phyloP scores from a whole-genome alignment of 495 filamentous ascomycete species.

The Lasiosphaeris hirsuta region DNA sequence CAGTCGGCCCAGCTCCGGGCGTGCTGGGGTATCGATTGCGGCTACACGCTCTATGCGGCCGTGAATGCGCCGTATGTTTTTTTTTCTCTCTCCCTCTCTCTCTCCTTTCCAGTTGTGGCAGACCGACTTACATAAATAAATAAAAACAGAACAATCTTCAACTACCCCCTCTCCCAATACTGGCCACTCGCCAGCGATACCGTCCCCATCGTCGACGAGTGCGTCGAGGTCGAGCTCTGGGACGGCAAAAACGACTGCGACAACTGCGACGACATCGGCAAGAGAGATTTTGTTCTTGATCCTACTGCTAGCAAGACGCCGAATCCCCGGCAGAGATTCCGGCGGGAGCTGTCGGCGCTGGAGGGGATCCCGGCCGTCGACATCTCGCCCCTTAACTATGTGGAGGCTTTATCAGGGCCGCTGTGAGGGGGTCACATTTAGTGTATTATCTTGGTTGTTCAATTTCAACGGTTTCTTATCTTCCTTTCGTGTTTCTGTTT shows the following conservation, averaged over 20 bases:
- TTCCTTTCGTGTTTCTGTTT: too few relatives aligned
- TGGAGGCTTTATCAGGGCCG: background rate
- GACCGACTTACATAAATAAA: too few relatives aligned
- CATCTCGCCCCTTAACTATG: background rate
- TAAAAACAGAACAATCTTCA: background rate
- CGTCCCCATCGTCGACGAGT: background rate
- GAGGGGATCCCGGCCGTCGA: too few relatives aligned
- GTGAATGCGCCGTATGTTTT: too few relatives aligned
- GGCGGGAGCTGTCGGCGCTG: conserved; percentile 1
- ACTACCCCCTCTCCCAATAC: background rate
- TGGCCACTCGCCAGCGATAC: conserved; percentile 1
- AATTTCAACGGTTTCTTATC: too few relatives aligned
- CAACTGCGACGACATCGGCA: background rate
- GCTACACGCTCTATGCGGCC: too few relatives aligned
- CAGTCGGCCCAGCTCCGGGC: too few relatives aligned
- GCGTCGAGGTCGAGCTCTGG: conserved; percentile 2
- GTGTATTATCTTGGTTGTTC: too few relatives aligned
- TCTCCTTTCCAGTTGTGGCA: too few relatives aligned
- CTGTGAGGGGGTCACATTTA: background rate
- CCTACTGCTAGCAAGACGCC: background rate
- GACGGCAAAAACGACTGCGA: conserved; percentile 1
- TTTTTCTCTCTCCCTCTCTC: too few relatives aligned
- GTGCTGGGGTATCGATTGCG: too few relatives aligned
- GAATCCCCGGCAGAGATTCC: background rate
- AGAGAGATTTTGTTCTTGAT: background rate